phyloP scores from a whole-genome alignment of 2,329 filamentous ascomycete genomes.

The Neofusicoccum parvum region DNA sequence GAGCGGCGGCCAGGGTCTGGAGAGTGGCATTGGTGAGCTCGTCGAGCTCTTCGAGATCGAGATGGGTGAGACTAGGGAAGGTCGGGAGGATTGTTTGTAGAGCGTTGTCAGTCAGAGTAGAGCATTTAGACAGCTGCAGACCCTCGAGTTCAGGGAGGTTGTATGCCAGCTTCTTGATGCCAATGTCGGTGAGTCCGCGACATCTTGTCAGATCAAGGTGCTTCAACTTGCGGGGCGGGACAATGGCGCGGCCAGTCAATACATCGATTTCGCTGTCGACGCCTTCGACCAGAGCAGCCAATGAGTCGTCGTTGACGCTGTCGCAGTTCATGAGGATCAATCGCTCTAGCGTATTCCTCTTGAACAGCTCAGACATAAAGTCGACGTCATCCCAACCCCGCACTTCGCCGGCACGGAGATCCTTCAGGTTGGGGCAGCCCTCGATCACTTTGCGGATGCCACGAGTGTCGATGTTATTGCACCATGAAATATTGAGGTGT shows the following conservation, averaged over 20 bases:
- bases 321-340: slow-evolving; percentile 79
- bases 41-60: slow-evolving; percentile 86
- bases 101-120: slow-evolving; percentile 71
- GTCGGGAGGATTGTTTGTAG: slow-evolving; percentile 74
- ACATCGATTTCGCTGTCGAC: slow-evolving; percentile 76
- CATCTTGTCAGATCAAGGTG: slow-evolving; percentile 87
- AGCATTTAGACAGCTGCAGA: slow-evolving; percentile 78
- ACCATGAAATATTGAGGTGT: slow-evolving; percentile 89
- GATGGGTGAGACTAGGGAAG: slow-evolving; percentile 74
- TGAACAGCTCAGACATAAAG: slow-evolving; percentile 74
- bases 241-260: slow-evolving; percentile 73
- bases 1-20: slow-evolving; percentile 72
- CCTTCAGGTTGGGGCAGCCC: slow-evolving; percentile 71
- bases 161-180: slow-evolving; percentile 71
- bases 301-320: slow-evolving; percentile 73
- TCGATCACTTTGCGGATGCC: slow-evolving; percentile 74
- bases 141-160: slow-evolving; percentile 80
- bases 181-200: slow-evolving; percentile 68
- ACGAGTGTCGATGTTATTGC: slow-evolving; percentile 76
- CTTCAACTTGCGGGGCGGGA: slow-evolving; percentile 75
- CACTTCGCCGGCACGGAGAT: slow-evolving; percentile 81
- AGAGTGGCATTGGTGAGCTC: slow-evolving; percentile 75
- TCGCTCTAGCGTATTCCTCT: slow-evolving; percentile 79
- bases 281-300: slow-evolving; percentile 76
- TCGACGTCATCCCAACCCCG: slow-evolving; percentile 74